Conservation (phyloP, 2,329 filamentous ascomycete genomes). For the Fusarium verticillioides region DNA sequence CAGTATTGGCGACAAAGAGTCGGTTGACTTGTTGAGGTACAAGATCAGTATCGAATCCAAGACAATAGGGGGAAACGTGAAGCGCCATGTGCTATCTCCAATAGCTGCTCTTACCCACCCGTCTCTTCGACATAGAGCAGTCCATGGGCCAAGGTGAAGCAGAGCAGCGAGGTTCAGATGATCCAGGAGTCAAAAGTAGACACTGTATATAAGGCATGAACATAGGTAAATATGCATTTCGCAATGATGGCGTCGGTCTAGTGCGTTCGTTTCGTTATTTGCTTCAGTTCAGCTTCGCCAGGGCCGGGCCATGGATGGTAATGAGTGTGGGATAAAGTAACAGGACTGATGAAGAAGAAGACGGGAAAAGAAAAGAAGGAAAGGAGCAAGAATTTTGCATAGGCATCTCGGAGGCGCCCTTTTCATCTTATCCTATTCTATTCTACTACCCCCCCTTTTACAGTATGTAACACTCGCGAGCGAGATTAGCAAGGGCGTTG, state of each 20-base stretch:
- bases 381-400: slow-evolving; percentile 38
- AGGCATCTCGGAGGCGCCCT: slow-evolving; percentile 34
- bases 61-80: slow-evolving; percentile 43
- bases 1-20: slow-evolving; percentile 57
- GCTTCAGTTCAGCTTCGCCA: slow-evolving; percentile 9
- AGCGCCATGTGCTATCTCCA: slow-evolving; percentile 23
- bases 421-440: slow-evolving; percentile 33
- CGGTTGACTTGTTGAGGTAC: slow-evolving; percentile 62
- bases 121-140: not conserved
- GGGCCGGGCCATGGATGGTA: slow-evolving; percentile 35
- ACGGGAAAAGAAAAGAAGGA: not conserved
- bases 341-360: slow-evolving; percentile 29
- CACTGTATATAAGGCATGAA: slow-evolving; percentile 41
- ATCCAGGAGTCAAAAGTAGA: slow-evolving; percentile 3
- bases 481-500: slow-evolving; percentile 47
- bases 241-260: slow-evolving; percentile 21
- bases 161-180: slow-evolving; percentile 1
- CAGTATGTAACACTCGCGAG: slow-evolving; percentile 45
- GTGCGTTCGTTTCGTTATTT: slow-evolving; percentile 34
- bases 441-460: slow-evolving; percentile 29
- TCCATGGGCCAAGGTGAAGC: slow-evolving; percentile 15
- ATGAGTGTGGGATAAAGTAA: slow-evolving; percentile 33
- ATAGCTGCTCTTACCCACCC: not conserved
- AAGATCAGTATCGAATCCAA: slow-evolving; percentile 53
- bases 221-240: slow-evolving; percentile 34